Conservation (phyloP, 768 basidiomycete species). For the Dendrothele bispora region DNA sequence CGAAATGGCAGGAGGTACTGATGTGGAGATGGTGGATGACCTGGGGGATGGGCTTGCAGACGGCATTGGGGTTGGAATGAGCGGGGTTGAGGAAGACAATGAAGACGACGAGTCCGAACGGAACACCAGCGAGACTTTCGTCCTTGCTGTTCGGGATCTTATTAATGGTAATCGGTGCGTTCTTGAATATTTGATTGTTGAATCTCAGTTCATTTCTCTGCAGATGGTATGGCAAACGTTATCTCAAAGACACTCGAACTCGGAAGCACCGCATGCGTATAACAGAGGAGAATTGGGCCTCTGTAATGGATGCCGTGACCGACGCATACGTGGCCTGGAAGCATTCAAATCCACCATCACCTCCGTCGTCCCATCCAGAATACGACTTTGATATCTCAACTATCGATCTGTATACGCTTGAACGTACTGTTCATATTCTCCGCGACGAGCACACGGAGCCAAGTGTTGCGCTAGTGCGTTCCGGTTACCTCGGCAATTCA, state of each 20-base stretch:
- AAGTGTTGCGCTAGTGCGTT: conserved; percentile 14
- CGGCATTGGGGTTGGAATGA: too few species aligned
- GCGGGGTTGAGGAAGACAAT: not conserved
- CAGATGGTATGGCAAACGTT: not conserved
- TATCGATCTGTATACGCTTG: conserved; percentile 16
- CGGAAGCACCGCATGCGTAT: conserved; percentile 8
- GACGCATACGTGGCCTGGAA: conserved; percentile 10
- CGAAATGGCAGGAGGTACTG: too few species aligned
- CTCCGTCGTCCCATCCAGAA: not conserved
- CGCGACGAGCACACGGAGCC: conserved; percentile 1
- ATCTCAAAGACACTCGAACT: conserved; percentile 7
- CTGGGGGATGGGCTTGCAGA: too few species aligned
- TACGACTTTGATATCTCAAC: conserved; percentile 10
- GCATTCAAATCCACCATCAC: not conserved
- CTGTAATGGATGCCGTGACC: conserved; percentile 4
- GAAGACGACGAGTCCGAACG: not conserved
- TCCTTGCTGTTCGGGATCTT: not conserved
- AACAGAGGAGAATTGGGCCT: conserved; percentile 7
- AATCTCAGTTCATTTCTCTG: not conserved
- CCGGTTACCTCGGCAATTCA: conserved; percentile 16
- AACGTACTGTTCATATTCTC: conserved; percentile 2
- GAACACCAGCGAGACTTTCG: not conserved
- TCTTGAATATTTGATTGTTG: too few species aligned
- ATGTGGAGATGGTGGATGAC: too few species aligned
- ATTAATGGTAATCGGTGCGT: not conserved